A percentile compares a stretch with the other conserved stretches of the same genome.
These are phyloP conservation scores for Rosa lucieae DNA, from an alignment of 306 rosid species.

Conservation along the genomic window DNA sequence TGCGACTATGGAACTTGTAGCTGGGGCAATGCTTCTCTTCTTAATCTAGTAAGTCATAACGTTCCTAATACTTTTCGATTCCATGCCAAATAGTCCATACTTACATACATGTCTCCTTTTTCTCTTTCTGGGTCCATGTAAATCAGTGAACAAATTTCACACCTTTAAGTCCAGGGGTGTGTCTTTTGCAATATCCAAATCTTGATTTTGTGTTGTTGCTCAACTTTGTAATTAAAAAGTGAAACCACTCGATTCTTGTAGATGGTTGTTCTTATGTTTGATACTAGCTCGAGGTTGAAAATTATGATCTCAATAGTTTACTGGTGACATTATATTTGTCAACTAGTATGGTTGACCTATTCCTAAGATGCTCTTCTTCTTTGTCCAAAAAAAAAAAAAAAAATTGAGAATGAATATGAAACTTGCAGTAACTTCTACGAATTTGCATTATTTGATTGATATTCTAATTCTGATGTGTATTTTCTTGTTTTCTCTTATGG, in stretches of 20 bases:
- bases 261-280: not conserved
- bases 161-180: too few relatives aligned
- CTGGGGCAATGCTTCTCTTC: constrained; percentile 74
- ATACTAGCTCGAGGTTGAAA: not conserved
- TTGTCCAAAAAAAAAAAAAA: too few relatives aligned
- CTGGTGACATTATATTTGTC: not conserved
- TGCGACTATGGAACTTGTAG: constrained; percentile 74
- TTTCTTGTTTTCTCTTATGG: constrained; percentile 16
- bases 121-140: not conserved
- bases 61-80: not conserved
- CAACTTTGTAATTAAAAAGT: too few relatives aligned
- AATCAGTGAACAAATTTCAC: not conserved
- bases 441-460: not conserved
- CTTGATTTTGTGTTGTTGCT: too few relatives aligned
- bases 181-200: too few relatives aligned
- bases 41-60: constrained; percentile 48
- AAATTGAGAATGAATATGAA: not conserved
- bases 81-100: not conserved
- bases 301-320: not conserved
- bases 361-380: not conserved
- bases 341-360: not conserved
- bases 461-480: not conserved
- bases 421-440: not conserved
- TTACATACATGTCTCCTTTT: not conserved
- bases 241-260: too few relatives aligned